Base-by-base conservation (phyloP, 108 stramenopile genomes). In the Discostella pseudostelligera region DNA sequence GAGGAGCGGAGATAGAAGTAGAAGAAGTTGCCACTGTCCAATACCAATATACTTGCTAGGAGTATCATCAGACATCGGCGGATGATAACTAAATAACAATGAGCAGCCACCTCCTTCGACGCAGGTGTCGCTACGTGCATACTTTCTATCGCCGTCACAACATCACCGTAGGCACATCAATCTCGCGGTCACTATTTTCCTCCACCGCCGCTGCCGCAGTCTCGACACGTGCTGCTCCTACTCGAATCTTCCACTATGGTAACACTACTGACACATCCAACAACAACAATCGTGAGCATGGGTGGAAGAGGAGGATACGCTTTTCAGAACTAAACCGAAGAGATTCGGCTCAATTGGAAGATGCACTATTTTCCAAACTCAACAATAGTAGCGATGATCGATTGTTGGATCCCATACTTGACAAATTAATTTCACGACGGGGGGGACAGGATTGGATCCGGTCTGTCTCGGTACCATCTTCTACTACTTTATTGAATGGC, bases 401-500 rank as follows among this genome's bases (percentile, higher is more conserved):
- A 6, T 57, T 78, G 0, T 12, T 70, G 4, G 76, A 78, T 61
- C 76, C 76, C 19, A 40, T 78, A 17, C 56, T 78, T 16, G 76
- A 68, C 0, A 66, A 60, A 40, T 24, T 35, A 16, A 56, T 78
- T 8, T 61, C 64, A 7, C 54, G 65, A 25, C 65, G 59, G 28
- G 68, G 40, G n/a, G 76, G 76, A 10, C 32, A 70, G 35, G 64
- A 70, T 48, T 78, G 76, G 76, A 64, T 78, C 35, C 59, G 61
- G 5, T 65, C 63, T 21, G 9, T 78, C 25, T 65, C 69, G 6
- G 53, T 78, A 17, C 76, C 68, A 19, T 69, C 67, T 0, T 56
- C 67, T 0, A 35, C 42, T 19, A 62, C 71, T 16, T 58, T 59
- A 14, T 26, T 26, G 48, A 1, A 48, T 13, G 21, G 2, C 43